Base-by-base conservation (phyloP, 2,329 filamentous ascomycete genomes). In the Fusarium torulosum region DNA sequence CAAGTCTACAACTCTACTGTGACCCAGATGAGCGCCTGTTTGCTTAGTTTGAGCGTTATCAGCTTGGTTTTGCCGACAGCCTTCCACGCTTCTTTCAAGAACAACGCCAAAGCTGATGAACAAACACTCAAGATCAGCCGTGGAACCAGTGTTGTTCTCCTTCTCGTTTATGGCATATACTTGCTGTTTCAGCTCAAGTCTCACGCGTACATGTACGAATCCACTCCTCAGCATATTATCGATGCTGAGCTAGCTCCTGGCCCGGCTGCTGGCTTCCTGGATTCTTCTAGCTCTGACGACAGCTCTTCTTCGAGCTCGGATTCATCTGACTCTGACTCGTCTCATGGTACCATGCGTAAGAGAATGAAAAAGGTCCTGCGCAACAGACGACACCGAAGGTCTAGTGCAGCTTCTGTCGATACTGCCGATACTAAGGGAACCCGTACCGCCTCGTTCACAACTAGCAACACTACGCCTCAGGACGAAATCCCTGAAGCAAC, bases 1-100 rank as follows among this genome's bases (percentile, higher is more conserved):
- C 94, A 97, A 87, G 90, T 97, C 66, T 97, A 97, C 81, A 97
- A 97, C 80, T 96, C 90, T 79, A 97, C 93, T 21, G 93, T 97
- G 59, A 97, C 94, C 1, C 94, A 97, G 77, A 97, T 97, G 93
- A 97, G 93, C 76, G 94, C 94, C 51, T 97, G 93, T 80, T 84
- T 97, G 72, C 86, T 97, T 71, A 96, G 93, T 82, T 79, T 97
- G 78, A 94, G 92, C 75, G 94, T 97, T 63, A 94, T 93, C 79
- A 97, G 94, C 82, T 83, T 97, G 21, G 86, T 97, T 25, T 81
- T 97, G 14, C 94, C 94, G 2, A 97, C 94, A 33, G 94, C 94
- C 6, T 97, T 97, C 77, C 93, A 97, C 75, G 93, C 93, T 17
- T 96, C 94, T 0, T 97, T 96, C 79, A 86, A 79, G 17, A 83